A percentile compares a stretch with the other conserved stretches of the same genome.
phyloP scores from a whole-genome alignment of 2,329 filamentous ascomycete species.

The Venturia effusa region DNA sequence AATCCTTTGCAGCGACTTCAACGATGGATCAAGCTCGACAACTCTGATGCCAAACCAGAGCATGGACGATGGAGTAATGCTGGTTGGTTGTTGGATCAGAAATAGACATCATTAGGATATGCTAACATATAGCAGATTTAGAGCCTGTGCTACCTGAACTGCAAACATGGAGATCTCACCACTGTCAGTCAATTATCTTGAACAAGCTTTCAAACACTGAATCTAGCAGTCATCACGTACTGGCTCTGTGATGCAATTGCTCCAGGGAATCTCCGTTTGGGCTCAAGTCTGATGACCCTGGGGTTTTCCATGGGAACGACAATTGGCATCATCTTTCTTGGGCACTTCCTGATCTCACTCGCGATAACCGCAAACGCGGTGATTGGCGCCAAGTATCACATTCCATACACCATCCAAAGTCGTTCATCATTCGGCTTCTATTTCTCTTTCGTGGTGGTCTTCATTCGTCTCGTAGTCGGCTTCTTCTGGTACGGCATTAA shows the following conservation, averaged over 20 bases:
- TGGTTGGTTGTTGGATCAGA: not conserved
- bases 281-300: conserved; percentile 15
- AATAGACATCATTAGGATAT: too few relatives aligned
- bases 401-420: conserved; percentile 32
- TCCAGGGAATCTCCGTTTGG: conserved; percentile 15
- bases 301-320: conserved; percentile 16
- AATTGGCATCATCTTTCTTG: conserved; percentile 16
- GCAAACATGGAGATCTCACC: conserved; percentile 6
- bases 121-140: not conserved
- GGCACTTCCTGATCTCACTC: conserved; percentile 15
- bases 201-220: not conserved
- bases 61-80: conserved; percentile 7
- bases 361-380: conserved; percentile 16
- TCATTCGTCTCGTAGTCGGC: conserved; percentile 30
- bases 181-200: not conserved
- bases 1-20: not conserved
- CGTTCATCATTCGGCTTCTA: conserved; percentile 32
- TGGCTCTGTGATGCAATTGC: conserved; percentile 18
- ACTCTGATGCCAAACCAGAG: not conserved
- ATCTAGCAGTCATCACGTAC: conserved; percentile 14
- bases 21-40: not conserved
- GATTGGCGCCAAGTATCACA: conserved; percentile 26
- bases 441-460: conserved; percentile 29
- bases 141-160: not conserved
- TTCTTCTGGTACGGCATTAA: conserved; percentile 32